Evolutionary conservation across 2,329 filamentous ascomycete genomes (phyloP).

Genomic region (Domatiomyces globalis): DNA sequence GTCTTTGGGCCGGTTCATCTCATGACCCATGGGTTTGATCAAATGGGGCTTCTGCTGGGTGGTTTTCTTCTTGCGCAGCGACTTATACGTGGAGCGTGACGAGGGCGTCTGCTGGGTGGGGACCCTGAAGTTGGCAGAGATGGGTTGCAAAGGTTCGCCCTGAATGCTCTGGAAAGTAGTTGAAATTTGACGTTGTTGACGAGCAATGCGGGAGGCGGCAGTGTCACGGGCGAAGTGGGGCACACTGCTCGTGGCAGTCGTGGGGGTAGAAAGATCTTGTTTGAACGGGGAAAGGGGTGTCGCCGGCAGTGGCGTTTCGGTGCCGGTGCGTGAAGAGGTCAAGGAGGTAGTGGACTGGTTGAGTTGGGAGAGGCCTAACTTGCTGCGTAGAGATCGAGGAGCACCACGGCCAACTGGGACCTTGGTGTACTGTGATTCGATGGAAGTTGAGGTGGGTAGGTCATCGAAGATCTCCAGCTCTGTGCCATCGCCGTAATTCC

Average conservation of each 20-base stretch:
- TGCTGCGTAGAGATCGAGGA: constrained; percentile 46
- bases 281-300: constrained; percentile 45
- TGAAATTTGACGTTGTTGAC: constrained; percentile 45
- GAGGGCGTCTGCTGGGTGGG: neutral
- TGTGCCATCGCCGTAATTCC: constrained; percentile 78
- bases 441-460: constrained; percentile 68
- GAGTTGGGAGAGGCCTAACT: constrained; percentile 32
- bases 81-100: constrained; percentile 8
- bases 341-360: constrained; percentile 17
- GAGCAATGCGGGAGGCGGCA: constrained; percentile 49
- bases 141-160: constrained; percentile 33
- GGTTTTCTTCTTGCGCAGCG: constrained; percentile 36
- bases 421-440: constrained; percentile 71
- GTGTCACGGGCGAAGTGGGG: constrained; percentile 54
- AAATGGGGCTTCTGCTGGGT: constrained; percentile 63
- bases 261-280: constrained; percentile 30
- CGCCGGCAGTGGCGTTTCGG: constrained; percentile 35
- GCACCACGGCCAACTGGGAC: constrained; percentile 56
- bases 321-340: constrained; percentile 18
- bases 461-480: constrained; percentile 93
- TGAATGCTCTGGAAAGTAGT: constrained; percentile 28
- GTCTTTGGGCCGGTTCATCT: constrained; percentile 66
- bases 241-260: constrained; percentile 12
- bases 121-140: constrained; percentile 40
- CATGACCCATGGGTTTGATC: constrained; percentile 67